Conservation (phyloP, 179 eudicot genomes). For the Dionaea muscipula region DNA sequence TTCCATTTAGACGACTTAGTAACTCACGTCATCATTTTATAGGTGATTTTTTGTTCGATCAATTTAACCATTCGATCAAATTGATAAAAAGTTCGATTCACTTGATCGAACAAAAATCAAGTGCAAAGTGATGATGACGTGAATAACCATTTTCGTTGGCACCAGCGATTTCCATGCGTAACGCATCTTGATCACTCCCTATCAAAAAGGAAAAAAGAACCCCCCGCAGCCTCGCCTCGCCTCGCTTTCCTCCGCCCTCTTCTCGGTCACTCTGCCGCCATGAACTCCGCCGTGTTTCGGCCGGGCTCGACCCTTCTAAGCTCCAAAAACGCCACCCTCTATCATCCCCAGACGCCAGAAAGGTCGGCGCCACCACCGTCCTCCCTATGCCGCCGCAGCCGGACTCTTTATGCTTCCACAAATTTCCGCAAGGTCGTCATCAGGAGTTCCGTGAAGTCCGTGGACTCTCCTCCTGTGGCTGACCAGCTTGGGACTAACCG, state of each 20-base stretch:
- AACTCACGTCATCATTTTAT: no score
- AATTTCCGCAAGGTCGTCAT: conserved; percentile 3
- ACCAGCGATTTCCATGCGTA: no score
- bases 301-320: conserved; percentile 16
- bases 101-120: no score
- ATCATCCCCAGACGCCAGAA: no score
- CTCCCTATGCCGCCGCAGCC: background rate
- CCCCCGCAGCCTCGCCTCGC: background rate
- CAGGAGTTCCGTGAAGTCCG: conserved; percentile 16
- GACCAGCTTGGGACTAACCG: conserved; percentile 16
- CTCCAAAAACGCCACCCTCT: conserved; percentile 1
- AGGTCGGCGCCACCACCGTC: conserved; percentile 1
- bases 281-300: conserved; percentile 21
- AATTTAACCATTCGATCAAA: no score
- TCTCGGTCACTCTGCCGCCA: conserved; percentile 11
- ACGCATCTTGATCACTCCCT: no score
- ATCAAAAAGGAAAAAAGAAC: no score
- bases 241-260: background rate
- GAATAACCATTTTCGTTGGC: no score
- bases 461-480: conserved; percentile 5
- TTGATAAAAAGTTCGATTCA: no score
- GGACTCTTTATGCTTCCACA: background rate
- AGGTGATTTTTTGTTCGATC: no score
- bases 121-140: no score
- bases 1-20: no score